phyloP scores from a whole-genome alignment of 208 protist species.

The Lotmaria passim region DNA sequence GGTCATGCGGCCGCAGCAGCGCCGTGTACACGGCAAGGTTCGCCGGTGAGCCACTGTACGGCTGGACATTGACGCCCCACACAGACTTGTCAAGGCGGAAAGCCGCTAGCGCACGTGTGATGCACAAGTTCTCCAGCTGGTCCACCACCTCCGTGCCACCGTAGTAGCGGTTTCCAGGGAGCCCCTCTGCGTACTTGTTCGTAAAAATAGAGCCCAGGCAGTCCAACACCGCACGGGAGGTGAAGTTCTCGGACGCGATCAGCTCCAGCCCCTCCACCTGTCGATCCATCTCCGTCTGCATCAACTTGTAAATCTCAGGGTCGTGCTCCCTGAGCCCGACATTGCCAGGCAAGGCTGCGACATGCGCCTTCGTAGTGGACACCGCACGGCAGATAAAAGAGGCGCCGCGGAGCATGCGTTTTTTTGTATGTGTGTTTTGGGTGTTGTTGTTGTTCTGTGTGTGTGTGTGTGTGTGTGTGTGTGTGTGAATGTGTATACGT shows the following conservation, averaged over 20 bases:
- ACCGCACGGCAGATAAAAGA: constrained; percentile 23
- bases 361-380: constrained; percentile 3
- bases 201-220: constrained; percentile 97
- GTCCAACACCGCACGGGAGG: constrained; percentile 97
- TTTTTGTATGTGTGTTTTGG: constrained; percentile 1
- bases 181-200: constrained; percentile 99
- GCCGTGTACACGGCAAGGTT: constrained; percentile 98
- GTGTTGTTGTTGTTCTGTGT: not conserved
- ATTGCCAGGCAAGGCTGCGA: constrained; percentile 33
- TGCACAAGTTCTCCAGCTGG: constrained; percentile 94
- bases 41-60: constrained; percentile 97
- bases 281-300: constrained; percentile 84
- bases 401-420: constrained; percentile 24
- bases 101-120: constrained; percentile 93
- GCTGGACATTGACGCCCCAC: constrained; percentile 99
- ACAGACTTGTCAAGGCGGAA: constrained; percentile 92
- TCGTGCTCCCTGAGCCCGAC: constrained; percentile 59
- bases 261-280: constrained; percentile 90
- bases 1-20: constrained; percentile 96
- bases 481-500: not conserved
- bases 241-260: constrained; percentile 98
- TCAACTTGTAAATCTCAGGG: constrained; percentile 75
- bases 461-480: not conserved
- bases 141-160: constrained; percentile 99
- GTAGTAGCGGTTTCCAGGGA: constrained; percentile 97